These are phyloP conservation scores for Lodderomyces parapsilosis DNA, from an alignment of 1,139 yeast genomes.

Conservation along the genomic window DNA sequence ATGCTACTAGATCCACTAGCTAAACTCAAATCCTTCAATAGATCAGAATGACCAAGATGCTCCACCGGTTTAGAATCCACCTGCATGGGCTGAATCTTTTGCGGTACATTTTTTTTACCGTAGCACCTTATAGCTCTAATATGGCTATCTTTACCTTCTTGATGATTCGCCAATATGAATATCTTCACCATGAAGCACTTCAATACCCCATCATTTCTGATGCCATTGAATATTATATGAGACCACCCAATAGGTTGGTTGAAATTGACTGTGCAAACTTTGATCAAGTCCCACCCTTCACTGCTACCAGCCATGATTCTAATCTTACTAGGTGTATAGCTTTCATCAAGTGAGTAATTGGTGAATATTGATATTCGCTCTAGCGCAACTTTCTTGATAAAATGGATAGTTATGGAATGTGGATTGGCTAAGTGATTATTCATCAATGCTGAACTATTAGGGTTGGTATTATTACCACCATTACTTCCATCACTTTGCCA, in stretches of 20 bases:
- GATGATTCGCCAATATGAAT: constrained; percentile 78
- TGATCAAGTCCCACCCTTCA: constrained; percentile 72
- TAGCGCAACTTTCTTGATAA: constrained; percentile 73
- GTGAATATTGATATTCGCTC: constrained; percentile 71
- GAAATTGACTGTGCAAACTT: constrained; percentile 66
- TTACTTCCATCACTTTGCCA: constrained; percentile 94
- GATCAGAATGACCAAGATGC: constrained; percentile 19
- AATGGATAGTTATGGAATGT: constrained; percentile 77
- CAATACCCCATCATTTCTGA: constrained; percentile 57
- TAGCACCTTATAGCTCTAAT: constrained; percentile 62
- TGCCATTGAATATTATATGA: constrained; percentile 64
- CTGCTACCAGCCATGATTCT: constrained; percentile 80
- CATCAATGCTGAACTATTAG: constrained; percentile 24
- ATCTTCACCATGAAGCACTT: constrained; percentile 74
- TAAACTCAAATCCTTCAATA: constrained; percentile 30
- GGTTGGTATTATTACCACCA: constrained; percentile 22
- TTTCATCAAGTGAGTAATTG: constrained; percentile 72
- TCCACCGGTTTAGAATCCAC: constrained; percentile 2
- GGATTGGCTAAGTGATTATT: constrained; percentile 63
- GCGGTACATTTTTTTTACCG: constrained; percentile 30
- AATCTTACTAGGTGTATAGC: constrained; percentile 84
- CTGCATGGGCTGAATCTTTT: background rate
- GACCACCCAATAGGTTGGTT: constrained; percentile 87
- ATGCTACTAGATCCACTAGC: constrained; percentile 24
- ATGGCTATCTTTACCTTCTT: constrained; percentile 95